Evolutionary conservation across 148 eudicot species (phyloP), one percentile per base, ranked within the genome.

Genomic region (Rhododendron ferrugineum): DNA sequence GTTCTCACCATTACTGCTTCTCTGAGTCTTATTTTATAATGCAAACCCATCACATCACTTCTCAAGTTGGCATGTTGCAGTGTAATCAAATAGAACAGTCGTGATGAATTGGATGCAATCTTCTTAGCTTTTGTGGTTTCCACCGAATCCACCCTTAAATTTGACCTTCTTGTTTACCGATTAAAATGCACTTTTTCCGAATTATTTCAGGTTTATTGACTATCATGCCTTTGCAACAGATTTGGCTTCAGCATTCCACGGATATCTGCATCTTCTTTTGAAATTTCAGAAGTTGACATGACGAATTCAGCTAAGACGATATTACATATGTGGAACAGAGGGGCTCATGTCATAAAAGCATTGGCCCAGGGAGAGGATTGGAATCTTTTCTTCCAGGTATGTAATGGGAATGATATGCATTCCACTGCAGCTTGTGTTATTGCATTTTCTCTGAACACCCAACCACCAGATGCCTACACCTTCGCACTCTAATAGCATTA

Each of bases 311-410:
- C 90, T 32, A 87, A 79, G 77, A 76, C 80, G 32, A 58, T 90
- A 79, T 87, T 91, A 81, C 77, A 54, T 68, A 77, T 86, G 49
- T 95, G 96, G 96, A 95, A 93, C 72, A 85, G 90, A 73, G 89
- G 88, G 75, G 82, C 89, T 74, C 82, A 83, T 76, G 42, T 92
- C 54, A 85, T 84, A 58, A 90, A 86, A 81, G 83, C 91, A 80
- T 83, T 97, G 87, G 92, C 94, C 66, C 89, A 87, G 85, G 99
- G 98, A 85, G 93, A 92, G 85, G 98, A 95, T 82, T 97, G 99
- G 98, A 84, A 77, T 87, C 86, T 89, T 52, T 92, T 95, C 85
- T 81, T 95, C 8, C 92, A 94, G 99, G 99, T 97, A 91, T 68
- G 85, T 16, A 32, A 28, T 78, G 32, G 6, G 36, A 47, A 26